Percentiles rank a stretch among this genome's conserved stretches.
Evolutionary conservation across 202 grass and related monocot species (phyloP).

Genomic region (Brachypodium distachyon): DNA sequence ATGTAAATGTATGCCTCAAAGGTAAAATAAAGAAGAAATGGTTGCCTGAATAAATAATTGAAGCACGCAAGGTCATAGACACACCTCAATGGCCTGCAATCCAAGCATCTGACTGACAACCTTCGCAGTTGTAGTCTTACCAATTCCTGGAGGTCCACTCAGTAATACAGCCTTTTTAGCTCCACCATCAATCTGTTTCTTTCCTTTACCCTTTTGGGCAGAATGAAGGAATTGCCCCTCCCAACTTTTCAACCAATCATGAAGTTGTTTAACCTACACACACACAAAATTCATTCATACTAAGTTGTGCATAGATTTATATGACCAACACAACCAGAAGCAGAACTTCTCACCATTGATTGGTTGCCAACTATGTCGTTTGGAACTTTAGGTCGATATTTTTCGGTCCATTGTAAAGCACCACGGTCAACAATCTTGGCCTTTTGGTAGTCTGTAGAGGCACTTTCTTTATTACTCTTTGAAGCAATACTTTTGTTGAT

Average conservation of each 20-base stretch:
- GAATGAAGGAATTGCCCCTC: constrained; percentile 71
- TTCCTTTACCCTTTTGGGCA: constrained; percentile 71
- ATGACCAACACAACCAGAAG: constrained; percentile 17
- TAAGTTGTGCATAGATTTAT: constrained; percentile 5
- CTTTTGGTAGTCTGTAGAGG: constrained; percentile 43
- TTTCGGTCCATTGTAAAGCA: constrained; percentile 90
- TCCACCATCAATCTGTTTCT: constrained; percentile 72
- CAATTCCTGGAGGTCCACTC: constrained; percentile 93
- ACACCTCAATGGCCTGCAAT: constrained; percentile 87
- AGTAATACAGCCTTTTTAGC: constrained; percentile 88
- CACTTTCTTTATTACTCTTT: constrained; percentile 43
- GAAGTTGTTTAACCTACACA: constrained; percentile 88
- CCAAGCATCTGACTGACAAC: constrained; percentile 98
- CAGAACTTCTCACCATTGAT: constrained; percentile 59
- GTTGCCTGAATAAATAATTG: background rate
- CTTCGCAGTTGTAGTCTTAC: constrained; percentile 92
- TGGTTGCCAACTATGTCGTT: constrained; percentile 97
- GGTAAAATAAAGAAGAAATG: constrained; percentile 19
- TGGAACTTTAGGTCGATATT: constrained; percentile 87
- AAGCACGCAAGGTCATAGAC: constrained; percentile 6
- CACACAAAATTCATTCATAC: background rate
- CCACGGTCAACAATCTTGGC: constrained; percentile 37
- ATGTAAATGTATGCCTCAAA: constrained; percentile 7
- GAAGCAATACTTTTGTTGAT: constrained; percentile 37
- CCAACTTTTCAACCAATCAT: constrained; percentile 95